These are phyloP conservation scores for Globisporangium middletonii DNA, from an alignment of 352 stramenopile genomes.

Conservation along the genomic window DNA sequence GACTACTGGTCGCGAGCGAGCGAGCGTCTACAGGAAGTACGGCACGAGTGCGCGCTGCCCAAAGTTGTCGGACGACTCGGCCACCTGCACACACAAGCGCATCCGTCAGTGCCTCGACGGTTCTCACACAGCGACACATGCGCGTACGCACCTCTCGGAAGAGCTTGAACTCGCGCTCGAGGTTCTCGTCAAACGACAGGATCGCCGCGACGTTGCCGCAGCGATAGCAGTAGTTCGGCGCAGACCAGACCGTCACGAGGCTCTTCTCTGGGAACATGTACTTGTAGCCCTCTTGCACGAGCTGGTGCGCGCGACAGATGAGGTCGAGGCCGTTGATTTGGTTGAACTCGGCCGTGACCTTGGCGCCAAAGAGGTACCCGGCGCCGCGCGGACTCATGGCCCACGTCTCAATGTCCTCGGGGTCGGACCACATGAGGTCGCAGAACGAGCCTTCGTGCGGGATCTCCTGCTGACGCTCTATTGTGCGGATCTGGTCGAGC, in stretches of 20 bases:
- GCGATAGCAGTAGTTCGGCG: constrained; percentile 84
- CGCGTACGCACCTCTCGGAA: constrained; percentile 66
- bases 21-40: constrained; percentile 75
- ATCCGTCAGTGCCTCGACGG: not conserved
- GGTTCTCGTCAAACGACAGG: constrained; percentile 75
- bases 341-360: constrained; percentile 88
- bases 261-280: constrained; percentile 88
- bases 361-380: constrained; percentile 84
- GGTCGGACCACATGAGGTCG: constrained; percentile 98
- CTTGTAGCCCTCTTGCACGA: constrained; percentile 90
- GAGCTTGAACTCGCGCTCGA: constrained; percentile 85
- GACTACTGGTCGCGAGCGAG: not conserved
- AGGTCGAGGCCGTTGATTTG: constrained; percentile 89
- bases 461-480: constrained; percentile 96
- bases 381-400: constrained; percentile 86
- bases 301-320: constrained; percentile 86
- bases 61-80: constrained; percentile 77
- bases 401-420: constrained; percentile 92
- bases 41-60: constrained; percentile 71
- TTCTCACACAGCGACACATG: constrained; percentile 2
- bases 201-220: constrained; percentile 83
- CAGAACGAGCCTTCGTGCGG: constrained; percentile 95
- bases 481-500: constrained; percentile 94
- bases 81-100: constrained; percentile 36
- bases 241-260: constrained; percentile 80